Evolutionary conservation across 345 rosid genomes (phyloP), one percentile per base, ranked within the genome.

Genomic region (Raphanus sativus): DNA sequence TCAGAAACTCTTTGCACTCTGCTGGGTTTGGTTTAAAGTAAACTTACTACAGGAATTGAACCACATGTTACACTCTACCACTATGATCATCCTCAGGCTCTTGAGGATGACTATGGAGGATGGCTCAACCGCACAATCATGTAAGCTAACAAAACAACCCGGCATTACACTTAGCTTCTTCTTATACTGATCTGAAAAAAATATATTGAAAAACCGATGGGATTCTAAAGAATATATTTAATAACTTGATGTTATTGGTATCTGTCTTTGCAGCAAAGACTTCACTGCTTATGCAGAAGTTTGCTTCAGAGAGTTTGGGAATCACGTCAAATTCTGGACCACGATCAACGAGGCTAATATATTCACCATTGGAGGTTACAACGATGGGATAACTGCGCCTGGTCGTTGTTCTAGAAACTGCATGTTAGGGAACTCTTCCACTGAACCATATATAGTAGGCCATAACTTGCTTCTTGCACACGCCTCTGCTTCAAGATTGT

Each of bases 331-430:
- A 25, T 10, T 24, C 32, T 58, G 62, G 62, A 58, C 62, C 15
- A 58, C 62, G n/a, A 58, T 58, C 62, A 58, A 58, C 15, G 62
- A 58, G n/a, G 62, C 62, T 58, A 58, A 58, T 25, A 25, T 58
- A 58, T 25, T 24, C 62, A 58, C 62, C 0, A 10, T 58, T 25
- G 62, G 62, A 58, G 62, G 62, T 58, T 58, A 58, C 62, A 25
- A 58, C 62, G 5, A 9, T 9, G 62, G 62, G 6, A 58, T 24
- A 9, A 24, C 62, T 1, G n/a, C 13, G n/a, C 62, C 62, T 25
- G 62, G 62, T 58, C 62, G 15, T 25, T 58, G 62, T 58, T 58
- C 62, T 7, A 5, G 7, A 4, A 58, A 10, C 32, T 58, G 62
- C 62, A 4, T 24, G 7, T 58, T 32, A 4, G 62, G 62, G 32